A percentile compares a stretch with the other conserved stretches of the same genome.
Evolutionary conservation across 768 basidiomycete genomes (phyloP).

Genomic region (Leccinum arenicola): DNA sequence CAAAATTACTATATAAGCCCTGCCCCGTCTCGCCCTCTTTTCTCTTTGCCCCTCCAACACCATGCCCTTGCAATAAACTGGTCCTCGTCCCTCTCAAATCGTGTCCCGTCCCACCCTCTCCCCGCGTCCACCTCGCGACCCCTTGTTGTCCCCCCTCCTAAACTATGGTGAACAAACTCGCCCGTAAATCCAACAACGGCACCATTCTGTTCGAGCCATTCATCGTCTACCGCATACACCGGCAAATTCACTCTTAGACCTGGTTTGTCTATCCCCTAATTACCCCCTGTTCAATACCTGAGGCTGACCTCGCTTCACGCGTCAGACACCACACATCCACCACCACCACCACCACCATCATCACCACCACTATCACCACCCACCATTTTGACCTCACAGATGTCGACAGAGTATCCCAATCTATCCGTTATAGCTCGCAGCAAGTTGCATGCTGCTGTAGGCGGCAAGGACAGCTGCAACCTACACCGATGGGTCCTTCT

Average conservation of each 20-base stretch:
- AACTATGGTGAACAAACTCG: slow-evolving; percentile 83
- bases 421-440: slow-evolving; percentile 65
- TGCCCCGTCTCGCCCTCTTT: slow-evolving; percentile 21
- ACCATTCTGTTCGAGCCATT: slow-evolving; percentile 84
- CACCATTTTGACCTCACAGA: slow-evolving; percentile 27
- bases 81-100: slow-evolving; percentile 11
- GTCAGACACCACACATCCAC: slow-evolving; percentile 17
- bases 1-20: slow-evolving; percentile 45
- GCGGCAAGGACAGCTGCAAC: slow-evolving; percentile 63
- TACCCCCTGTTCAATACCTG: not conserved
- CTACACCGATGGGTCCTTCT: slow-evolving; percentile 86
- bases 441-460: slow-evolving; percentile 67
- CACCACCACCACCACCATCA: not conserved
- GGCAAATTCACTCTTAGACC: slow-evolving; percentile 31
- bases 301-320: slow-evolving; percentile 10
- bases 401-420: slow-evolving; percentile 47
- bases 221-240: slow-evolving; percentile 85
- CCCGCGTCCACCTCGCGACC: slow-evolving; percentile 25
- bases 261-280: slow-evolving; percentile 19
- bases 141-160: slow-evolving; percentile 28
- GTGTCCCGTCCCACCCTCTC: slow-evolving; percentile 6
- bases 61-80: slow-evolving; percentile 37
- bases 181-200: slow-evolving; percentile 81
- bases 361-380: not conserved
- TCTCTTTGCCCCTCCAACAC: slow-evolving; percentile 25